Conservation (phyloP, 2,329 filamentous ascomycete genomes). For the Diaporthe nobilis region DNA sequence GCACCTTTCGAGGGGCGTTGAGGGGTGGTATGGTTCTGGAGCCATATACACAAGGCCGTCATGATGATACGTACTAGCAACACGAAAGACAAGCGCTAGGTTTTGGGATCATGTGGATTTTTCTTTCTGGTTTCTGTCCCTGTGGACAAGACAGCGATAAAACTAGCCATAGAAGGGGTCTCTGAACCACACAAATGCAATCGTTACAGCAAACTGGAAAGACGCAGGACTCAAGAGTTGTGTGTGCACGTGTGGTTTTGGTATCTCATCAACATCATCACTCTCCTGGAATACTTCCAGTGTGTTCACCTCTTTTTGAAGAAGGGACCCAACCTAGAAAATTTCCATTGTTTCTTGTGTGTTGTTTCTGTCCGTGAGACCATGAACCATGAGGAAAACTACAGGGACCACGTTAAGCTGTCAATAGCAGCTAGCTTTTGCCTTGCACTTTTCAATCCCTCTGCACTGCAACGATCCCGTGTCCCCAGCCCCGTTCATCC, state of each 20-base stretch:
- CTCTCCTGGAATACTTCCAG: constrained; percentile 30
- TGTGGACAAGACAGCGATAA: constrained; percentile 54
- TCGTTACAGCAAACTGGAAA: constrained; percentile 53
- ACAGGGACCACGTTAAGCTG: constrained; percentile 36
- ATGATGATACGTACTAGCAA: too few species aligned
- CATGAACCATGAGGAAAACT: constrained; percentile 38
- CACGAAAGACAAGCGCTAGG: neutral
- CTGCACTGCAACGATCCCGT: constrained; percentile 36
- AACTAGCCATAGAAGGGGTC: constrained; percentile 54
- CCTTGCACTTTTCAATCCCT: constrained; percentile 37
- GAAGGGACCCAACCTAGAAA: constrained; percentile 43
- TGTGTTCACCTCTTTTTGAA: constrained; percentile 36
- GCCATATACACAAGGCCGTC: too few species aligned
- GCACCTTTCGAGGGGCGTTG: too few species aligned
- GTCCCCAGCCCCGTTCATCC: constrained; percentile 10
- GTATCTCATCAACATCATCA: constrained; percentile 34
- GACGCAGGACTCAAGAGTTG: neutral
- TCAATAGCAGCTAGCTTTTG: constrained; percentile 35
- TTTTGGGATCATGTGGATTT: constrained; percentile 34
- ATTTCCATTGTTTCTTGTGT: constrained; percentile 39
- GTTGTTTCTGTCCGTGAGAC: constrained; percentile 30
- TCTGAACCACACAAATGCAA: constrained; percentile 62
- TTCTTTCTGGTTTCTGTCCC: constrained; percentile 54
- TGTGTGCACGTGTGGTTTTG: neutral
- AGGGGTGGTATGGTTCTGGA: too few species aligned